A percentile compares a stretch with the other conserved stretches of the same genome.
Conservation (phyloP, 306 rosid genomes). For the Cicer bijugum region DNA sequence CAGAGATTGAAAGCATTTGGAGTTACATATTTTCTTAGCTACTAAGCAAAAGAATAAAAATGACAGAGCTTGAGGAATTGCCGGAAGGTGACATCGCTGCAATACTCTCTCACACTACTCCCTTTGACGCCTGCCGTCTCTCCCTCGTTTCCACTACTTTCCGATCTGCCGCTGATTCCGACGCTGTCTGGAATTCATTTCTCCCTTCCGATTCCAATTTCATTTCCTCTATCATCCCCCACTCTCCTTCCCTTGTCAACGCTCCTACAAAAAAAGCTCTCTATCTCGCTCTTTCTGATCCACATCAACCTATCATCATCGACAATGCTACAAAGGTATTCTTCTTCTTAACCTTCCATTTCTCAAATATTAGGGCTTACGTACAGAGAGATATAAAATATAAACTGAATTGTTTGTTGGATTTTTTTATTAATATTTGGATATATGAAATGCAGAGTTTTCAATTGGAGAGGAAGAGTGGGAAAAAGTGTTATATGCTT, state of each 20-base stretch:
- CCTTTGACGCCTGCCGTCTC: slow-evolving; percentile 20
- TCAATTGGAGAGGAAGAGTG: slow-evolving; percentile 50
- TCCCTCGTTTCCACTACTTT: slow-evolving; percentile 32
- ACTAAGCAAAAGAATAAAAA: neutral
- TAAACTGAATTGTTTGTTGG: no score
- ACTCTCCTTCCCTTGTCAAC: neutral
- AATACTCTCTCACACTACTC: slow-evolving; percentile 30
- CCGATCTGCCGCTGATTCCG: slow-evolving; percentile 37
- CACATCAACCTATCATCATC: slow-evolving; percentile 36
- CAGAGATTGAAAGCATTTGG: no score
- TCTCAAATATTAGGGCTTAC: no score
- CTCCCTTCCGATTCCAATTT: slow-evolving; percentile 33
- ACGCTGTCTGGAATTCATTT: slow-evolving; percentile 29
- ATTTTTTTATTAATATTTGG: no score
- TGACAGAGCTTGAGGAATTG: neutral
- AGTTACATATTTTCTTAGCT: no score
- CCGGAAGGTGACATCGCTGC: slow-evolving; percentile 39
- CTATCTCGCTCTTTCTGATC: slow-evolving; percentile 36
- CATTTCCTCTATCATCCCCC: slow-evolving; percentile 18
- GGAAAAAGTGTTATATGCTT: slow-evolving; percentile 56
- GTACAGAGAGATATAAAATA: no score
- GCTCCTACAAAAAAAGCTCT: slow-evolving; percentile 36
- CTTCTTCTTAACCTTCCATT: neutral
- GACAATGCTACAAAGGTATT: slow-evolving; percentile 35
- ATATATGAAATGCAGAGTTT: slow-evolving; percentile 47